These are phyloP conservation scores for Ilex asprella DNA, from an alignment of 257 asterid genomes.

Conservation along the genomic window DNA sequence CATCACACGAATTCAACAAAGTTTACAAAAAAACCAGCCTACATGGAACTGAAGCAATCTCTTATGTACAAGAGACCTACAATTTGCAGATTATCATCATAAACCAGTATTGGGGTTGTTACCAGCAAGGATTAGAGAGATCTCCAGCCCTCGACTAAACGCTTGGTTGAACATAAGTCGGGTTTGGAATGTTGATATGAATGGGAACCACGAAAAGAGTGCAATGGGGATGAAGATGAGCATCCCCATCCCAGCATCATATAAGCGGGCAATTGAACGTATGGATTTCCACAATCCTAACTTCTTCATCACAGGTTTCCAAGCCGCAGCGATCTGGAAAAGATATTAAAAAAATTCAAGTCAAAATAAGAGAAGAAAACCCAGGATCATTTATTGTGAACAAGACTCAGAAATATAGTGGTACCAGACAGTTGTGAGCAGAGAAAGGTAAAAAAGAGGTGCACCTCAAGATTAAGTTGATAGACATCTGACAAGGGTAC, in stretches of 20 bases:
- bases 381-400: no score
- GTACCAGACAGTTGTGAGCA: no score
- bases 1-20: no score
- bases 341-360: not conserved
- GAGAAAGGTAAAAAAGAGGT: no score
- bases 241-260: slow-evolving; percentile 90
- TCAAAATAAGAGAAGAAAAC: not conserved
- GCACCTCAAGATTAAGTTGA: no score
- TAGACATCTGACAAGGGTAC: no score
- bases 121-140: slow-evolving; percentile 95
- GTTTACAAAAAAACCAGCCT: no score
- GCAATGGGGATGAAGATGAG: slow-evolving; percentile 82
- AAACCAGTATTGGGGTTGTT: slow-evolving; percentile 82
- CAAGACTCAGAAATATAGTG: no score
- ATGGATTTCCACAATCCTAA: slow-evolving; percentile 87
- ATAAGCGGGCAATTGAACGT: slow-evolving; percentile 78
- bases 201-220: slow-evolving; percentile 89
- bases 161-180: slow-evolving; percentile 99
- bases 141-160: slow-evolving; percentile 92
- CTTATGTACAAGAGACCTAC: not conserved
- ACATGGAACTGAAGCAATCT: no score
- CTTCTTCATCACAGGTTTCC: slow-evolving; percentile 91
- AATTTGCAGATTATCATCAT: slow-evolving; percentile 8
- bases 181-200: slow-evolving; percentile 90
- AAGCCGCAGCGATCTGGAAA: slow-evolving; percentile 71